These are phyloP conservation scores for Apophysomyces trapeziformis DNA, from an alignment of 371 early-diverging fungal species.

Conservation along the genomic window DNA sequence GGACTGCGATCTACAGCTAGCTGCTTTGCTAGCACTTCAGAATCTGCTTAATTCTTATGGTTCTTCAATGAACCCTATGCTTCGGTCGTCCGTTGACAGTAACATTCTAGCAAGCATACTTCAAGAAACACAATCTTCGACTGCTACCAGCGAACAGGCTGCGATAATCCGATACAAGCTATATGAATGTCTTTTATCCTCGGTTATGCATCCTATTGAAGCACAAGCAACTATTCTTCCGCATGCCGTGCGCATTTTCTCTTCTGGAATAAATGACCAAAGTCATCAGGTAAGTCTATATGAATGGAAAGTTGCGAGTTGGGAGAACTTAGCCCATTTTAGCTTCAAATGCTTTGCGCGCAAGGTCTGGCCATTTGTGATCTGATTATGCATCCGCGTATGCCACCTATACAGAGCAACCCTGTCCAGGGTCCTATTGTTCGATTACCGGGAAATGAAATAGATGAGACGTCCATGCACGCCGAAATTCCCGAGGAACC, in stretches of 20 bases:
- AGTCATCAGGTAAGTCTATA: constrained; percentile 31
- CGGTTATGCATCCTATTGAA: constrained; percentile 44
- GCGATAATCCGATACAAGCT: constrained; percentile 34
- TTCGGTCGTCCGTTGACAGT: constrained; percentile 34
- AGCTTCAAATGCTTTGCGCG: constrained; percentile 48
- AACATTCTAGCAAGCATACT: constrained; percentile 35
- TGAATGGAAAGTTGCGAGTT: neutral
- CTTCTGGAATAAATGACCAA: constrained; percentile 45
- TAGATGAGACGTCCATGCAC: constrained; percentile 8
- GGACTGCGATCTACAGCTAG: constrained; percentile 34
- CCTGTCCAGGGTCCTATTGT: constrained; percentile 27
- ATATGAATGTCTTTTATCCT: constrained; percentile 43
- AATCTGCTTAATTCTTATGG: constrained; percentile 32
- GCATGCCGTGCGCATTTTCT: constrained; percentile 43
- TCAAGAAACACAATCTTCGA: constrained; percentile 22
- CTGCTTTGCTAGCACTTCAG: constrained; percentile 28
- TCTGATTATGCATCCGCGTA: constrained; percentile 57
- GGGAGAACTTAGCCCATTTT: neutral
- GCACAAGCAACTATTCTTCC: constrained; percentile 49
- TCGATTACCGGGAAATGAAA: constrained; percentile 1
- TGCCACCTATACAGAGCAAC: constrained; percentile 65
- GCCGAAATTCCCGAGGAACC: constrained; percentile 23
- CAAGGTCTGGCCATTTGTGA: constrained; percentile 61
- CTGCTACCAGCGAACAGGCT: constrained; percentile 24
- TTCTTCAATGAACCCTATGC: constrained; percentile 33